These are phyloP conservation scores for Mesotaenium endlicherianum DNA, from an alignment of 139 green algal genomes.

Conservation along the genomic window DNA sequence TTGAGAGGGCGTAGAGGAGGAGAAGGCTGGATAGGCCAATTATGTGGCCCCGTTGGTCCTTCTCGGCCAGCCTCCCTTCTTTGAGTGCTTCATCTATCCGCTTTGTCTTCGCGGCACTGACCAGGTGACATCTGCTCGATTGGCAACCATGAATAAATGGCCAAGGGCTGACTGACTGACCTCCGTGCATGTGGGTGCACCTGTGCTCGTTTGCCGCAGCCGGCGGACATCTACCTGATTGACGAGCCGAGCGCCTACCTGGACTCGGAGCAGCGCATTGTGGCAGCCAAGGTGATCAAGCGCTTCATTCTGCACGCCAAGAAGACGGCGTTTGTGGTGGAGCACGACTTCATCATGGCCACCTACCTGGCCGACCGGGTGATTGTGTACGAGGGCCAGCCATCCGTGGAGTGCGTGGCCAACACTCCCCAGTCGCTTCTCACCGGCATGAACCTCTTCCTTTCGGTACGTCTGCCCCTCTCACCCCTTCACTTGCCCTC, in stretches of 20 bases:
- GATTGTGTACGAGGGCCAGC: slow-evolving; percentile 93
- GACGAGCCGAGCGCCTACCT: slow-evolving; percentile 98
- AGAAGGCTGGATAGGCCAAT: no score
- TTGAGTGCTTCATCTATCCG: no score
- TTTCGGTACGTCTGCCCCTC: slow-evolving; percentile 24
- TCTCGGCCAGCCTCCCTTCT: no score
- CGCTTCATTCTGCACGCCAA: slow-evolving; percentile 97
- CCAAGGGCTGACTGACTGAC: no score
- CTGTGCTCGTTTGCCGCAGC: no score
- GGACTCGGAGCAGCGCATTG: slow-evolving; percentile 97
- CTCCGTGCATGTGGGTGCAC: no score
- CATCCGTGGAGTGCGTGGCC: slow-evolving; percentile 76
- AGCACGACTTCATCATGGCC: slow-evolving; percentile 99
- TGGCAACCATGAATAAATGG: no score
- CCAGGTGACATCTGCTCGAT: no score
- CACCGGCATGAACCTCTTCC: slow-evolving; percentile 65
- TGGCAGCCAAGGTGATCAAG: slow-evolving; percentile 98
- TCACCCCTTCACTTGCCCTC: no score
- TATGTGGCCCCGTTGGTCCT: no score
- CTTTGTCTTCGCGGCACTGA: background rate
- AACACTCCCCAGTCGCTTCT: slow-evolving; percentile 75
- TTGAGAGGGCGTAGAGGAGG: no score
- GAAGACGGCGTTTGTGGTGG: slow-evolving; percentile 99
- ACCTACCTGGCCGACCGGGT: slow-evolving; percentile 96
- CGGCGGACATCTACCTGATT: slow-evolving; percentile 97